Conservation (phyloP, 805 yeast genomes). For the Starmerella apicola region DNA sequence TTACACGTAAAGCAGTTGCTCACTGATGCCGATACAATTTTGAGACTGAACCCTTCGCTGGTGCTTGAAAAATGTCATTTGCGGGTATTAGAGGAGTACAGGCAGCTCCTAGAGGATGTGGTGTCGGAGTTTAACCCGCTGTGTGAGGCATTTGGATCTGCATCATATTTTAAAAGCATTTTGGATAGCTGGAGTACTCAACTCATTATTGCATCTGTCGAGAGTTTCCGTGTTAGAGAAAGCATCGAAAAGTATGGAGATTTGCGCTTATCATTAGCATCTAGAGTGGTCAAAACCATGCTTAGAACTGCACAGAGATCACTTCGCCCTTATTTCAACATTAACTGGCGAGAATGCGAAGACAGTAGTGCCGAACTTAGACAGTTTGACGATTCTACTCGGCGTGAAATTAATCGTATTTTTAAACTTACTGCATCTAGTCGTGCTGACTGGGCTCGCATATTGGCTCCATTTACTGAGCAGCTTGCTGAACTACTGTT, state of each 20-base stretch:
- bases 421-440: constrained; percentile 24
- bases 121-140: neutral
- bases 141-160: constrained; percentile 25
- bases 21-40: constrained; percentile 28
- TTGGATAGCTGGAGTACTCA: constrained; percentile 36
- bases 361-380: constrained; percentile 4
- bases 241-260: constrained; percentile 2
- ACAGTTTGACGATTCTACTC: constrained; percentile 1
- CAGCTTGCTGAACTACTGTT: constrained; percentile 30
- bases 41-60: constrained; percentile 30
- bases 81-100: constrained; percentile 41
- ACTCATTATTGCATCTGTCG: constrained; percentile 27
- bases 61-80: constrained; percentile 47
- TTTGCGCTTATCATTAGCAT: constrained; percentile 6
- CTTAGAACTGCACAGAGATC: constrained; percentile 6
- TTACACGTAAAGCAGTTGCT: constrained; percentile 44
- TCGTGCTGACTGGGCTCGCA: constrained; percentile 23
- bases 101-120: constrained; percentile 32
- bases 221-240: neutral
- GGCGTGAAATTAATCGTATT: constrained; percentile 22
- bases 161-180: constrained; percentile 29
- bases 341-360: constrained; percentile 24
- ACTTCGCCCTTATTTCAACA: constrained; percentile 7
- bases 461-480: constrained; percentile 23
- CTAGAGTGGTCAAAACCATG: constrained; percentile 6